Conservation (phyloP, 2,329 filamentous ascomycete genomes). For the Xylariaceae sp. region DNA sequence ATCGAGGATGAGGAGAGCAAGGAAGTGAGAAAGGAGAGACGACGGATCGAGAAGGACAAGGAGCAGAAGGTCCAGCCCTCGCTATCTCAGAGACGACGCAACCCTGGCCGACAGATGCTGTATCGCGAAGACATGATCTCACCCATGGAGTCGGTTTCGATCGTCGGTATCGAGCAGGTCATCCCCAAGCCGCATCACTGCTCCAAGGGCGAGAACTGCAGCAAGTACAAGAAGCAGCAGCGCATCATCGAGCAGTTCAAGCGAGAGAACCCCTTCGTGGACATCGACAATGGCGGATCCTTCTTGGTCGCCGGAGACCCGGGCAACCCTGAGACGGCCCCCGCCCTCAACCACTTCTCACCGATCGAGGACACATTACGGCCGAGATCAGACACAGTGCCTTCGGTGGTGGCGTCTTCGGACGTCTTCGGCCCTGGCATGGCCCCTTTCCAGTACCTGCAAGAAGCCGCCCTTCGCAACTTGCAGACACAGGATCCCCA, state of each 20-base stretch:
- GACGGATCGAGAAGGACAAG: conserved; percentile 35
- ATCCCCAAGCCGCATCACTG: conserved; percentile 80
- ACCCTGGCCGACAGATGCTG: conserved; percentile 33
- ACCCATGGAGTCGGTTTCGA: conserved; percentile 79
- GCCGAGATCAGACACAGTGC: conserved; percentile 68
- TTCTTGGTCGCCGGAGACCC: conserved; percentile 75
- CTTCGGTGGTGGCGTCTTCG: conserved; percentile 84
- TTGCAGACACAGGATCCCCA: conserved; percentile 74
- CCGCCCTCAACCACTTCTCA: conserved; percentile 49
- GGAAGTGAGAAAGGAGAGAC: conserved; percentile 44
- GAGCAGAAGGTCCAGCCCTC: conserved; percentile 20
- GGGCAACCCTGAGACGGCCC: conserved; percentile 65
- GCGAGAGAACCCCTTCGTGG: conserved; percentile 65
- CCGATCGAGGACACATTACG: conserved; percentile 49
- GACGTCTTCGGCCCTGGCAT: conserved; percentile 72
- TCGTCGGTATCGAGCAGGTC: conserved; percentile 86
- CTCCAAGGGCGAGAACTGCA: conserved; percentile 79
- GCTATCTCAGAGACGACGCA: conserved; percentile 29
- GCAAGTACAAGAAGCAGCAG: conserved; percentile 77
- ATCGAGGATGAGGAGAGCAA: conserved; percentile 56
- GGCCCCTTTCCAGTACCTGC: conserved; percentile 62
- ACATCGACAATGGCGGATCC: conserved; percentile 56
- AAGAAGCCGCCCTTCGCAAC: conserved; percentile 65
- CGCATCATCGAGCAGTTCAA: conserved; percentile 69
- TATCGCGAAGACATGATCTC: conserved; percentile 62